Conservation (phyloP, 73 alveolate genomes). For the Blepharisma stoltei region DNA sequence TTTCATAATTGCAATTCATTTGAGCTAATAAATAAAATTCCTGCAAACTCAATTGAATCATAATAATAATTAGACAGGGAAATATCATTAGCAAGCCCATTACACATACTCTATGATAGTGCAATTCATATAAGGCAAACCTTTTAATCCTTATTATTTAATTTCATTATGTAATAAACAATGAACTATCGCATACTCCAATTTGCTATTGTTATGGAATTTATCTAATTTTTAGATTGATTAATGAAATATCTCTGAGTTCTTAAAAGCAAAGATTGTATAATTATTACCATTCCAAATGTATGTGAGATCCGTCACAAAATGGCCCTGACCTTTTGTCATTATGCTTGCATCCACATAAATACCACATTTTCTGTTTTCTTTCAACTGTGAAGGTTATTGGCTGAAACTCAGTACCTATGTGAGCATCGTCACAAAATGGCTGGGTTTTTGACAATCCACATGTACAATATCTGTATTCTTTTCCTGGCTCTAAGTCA, state of each 20-base stretch:
- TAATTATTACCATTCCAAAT: conserved; percentile 43
- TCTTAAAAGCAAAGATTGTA: neutral
- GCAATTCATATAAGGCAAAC: too few species aligned
- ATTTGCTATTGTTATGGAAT: too few species aligned
- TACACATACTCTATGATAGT: too few species aligned
- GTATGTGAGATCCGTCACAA: conserved; percentile 62
- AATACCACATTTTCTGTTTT: conserved; percentile 20
- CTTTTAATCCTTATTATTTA: too few species aligned
- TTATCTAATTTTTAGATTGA: too few species aligned
- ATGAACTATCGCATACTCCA: too few species aligned
- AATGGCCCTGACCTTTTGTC: conserved; percentile 48
- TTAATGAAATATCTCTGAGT: neutral
- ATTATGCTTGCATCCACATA: conserved; percentile 60
- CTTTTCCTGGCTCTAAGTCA: conserved; percentile 48
- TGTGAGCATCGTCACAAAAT: conserved; percentile 65
- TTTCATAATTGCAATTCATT: too few species aligned
- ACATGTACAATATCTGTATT: conserved; percentile 63
- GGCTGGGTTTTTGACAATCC: conserved; percentile 64
- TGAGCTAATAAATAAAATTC: too few species aligned
- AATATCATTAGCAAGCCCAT: too few species aligned
- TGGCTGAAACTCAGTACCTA: conserved; percentile 53
- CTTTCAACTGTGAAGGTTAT: conserved; percentile 42
- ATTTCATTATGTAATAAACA: too few species aligned
- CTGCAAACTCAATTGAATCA: too few species aligned
- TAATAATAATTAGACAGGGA: too few species aligned